These are phyloP conservation scores for Fusarium caatingaense DNA, from an alignment of 2,329 filamentous ascomycete genomes.

Conservation along the genomic window DNA sequence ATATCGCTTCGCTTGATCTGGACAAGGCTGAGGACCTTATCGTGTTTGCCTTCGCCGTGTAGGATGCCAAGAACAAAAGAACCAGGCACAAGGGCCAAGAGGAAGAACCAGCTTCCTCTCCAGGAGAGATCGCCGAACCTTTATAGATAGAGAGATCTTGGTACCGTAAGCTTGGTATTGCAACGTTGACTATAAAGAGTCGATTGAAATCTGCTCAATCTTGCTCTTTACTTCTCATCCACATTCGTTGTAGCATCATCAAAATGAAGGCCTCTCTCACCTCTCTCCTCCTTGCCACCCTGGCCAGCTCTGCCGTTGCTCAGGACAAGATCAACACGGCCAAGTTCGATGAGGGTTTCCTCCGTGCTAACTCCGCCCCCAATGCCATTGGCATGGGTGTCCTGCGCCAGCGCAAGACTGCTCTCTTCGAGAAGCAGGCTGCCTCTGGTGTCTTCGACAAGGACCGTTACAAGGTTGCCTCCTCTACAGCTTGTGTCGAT, in stretches of 20 bases:
- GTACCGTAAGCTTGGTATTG: not conserved
- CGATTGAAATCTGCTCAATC: not conserved
- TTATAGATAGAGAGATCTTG: not conserved
- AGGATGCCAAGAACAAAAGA: conserved; percentile 16
- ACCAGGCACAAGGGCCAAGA: conserved; percentile 11
- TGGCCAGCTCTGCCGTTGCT: conserved; percentile 12
- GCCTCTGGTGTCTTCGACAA: conserved; percentile 18
- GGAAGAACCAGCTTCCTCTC: conserved; percentile 17
- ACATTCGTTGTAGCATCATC: not conserved
- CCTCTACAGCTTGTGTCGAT: not conserved
- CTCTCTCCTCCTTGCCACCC: conserved; percentile 9
- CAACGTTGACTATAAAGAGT: not conserved
- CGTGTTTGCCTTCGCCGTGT: not conserved
- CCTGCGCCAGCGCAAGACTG: conserved; percentile 14
- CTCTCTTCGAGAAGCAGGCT: not conserved
- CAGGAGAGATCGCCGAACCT: not conserved
- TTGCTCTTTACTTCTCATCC: not conserved
- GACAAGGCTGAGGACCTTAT: not conserved
- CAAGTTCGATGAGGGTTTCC: conserved; percentile 15
- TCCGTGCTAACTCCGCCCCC: conserved; percentile 10
- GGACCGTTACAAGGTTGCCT: conserved; percentile 19
- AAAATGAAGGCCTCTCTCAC: conserved; percentile 15
- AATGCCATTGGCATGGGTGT: conserved; percentile 13
- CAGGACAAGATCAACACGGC: conserved; percentile 15
- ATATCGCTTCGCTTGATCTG: not conserved